Base-by-base conservation (phyloP, 2,329 filamentous ascomycete genomes). In the Fusarium ramigenum region DNA sequence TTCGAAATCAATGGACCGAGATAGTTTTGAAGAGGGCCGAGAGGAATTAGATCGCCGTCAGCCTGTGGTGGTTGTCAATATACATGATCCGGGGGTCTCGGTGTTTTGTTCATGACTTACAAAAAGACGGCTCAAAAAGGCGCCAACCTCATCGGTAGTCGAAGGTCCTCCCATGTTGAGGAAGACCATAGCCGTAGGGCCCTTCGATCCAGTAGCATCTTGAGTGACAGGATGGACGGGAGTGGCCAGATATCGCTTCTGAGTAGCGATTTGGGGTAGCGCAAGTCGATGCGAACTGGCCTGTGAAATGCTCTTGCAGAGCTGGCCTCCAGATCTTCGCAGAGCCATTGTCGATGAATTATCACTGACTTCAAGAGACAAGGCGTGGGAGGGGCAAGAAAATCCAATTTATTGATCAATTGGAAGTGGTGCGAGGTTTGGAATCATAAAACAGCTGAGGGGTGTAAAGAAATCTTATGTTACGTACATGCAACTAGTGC, bases 161-260 rank as follows among this genome's bases (percentile, higher is more conserved):
- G 94, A 93, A 7, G 96, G 96, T 1, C 96, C 96, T 68, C 96
- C 96, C 96, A 99, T 99, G 84, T 99, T 99, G 85, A 99, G 90
- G 80, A 99, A 98, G 19, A 99, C 96, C 91, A 99, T 98, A 47
- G 96, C 96, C 9, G 96, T 99, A 12, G 95, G 95, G 0, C 96
- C 96, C 79, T 93, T 87, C 46, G 87, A 88, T 18, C 88, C 89
- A 2, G 89, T 89, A 11, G 89, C 87, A 87, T 94, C 88, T 81
- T 97, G 94, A 0, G 93, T 95, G 28, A 96, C 94, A 12, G 94
- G 93, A 16, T 93, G 93, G 9, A 90, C 90, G 25, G 81, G 77
- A 43, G 82, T 84, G 60, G 83, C 82, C 56, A 85, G 73, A 37
- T 78, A 70, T 69, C 82, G 78, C 62, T 67, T 77, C 60, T 83